These are phyloP conservation scores for Salix dunnii DNA, from an alignment of 345 rosid species.

Conservation along the genomic window DNA sequence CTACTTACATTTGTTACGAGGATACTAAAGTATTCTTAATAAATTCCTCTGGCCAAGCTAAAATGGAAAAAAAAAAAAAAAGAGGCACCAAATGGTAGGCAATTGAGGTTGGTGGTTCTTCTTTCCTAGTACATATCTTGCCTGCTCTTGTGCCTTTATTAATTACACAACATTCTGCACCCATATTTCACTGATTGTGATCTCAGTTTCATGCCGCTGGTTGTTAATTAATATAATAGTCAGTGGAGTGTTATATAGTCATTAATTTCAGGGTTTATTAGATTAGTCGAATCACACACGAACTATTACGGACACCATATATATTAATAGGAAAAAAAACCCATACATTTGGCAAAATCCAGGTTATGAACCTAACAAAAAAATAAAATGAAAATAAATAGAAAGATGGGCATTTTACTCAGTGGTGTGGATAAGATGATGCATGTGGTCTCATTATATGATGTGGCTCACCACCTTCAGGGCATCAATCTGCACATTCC, in stretches of 20 bases:
- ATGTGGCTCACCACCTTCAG: conserved; percentile 39
- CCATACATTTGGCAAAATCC: not conserved
- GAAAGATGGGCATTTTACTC: not conserved
- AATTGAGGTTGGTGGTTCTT: not conserved
- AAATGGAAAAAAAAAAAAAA: not conserved
- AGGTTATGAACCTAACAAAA: not conserved
- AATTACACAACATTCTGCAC: not conserved
- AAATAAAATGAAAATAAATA: not conserved
- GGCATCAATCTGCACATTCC: conserved; percentile 29
- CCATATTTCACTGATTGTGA: too few species aligned
- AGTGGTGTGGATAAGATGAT: conserved; percentile 13
- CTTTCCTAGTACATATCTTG: not conserved
- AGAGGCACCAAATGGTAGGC: not conserved
- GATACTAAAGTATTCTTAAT: not conserved
- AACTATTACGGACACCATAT: too few species aligned
- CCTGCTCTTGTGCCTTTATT: not conserved
- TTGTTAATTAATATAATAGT: too few species aligned
- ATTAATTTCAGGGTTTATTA: too few species aligned
- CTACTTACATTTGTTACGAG: not conserved
- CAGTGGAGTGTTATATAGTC: too few species aligned
- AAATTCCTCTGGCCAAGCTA: not conserved
- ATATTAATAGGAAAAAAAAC: too few species aligned
- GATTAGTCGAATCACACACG: too few species aligned
- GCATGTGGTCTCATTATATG: conserved; percentile 25
- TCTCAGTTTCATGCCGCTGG: too few species aligned